A percentile compares a stretch with the other conserved stretches of the same genome.
These are phyloP conservation scores for Sicyos edulis DNA, from an alignment of 306 rosid genomes.

Conservation along the genomic window DNA sequence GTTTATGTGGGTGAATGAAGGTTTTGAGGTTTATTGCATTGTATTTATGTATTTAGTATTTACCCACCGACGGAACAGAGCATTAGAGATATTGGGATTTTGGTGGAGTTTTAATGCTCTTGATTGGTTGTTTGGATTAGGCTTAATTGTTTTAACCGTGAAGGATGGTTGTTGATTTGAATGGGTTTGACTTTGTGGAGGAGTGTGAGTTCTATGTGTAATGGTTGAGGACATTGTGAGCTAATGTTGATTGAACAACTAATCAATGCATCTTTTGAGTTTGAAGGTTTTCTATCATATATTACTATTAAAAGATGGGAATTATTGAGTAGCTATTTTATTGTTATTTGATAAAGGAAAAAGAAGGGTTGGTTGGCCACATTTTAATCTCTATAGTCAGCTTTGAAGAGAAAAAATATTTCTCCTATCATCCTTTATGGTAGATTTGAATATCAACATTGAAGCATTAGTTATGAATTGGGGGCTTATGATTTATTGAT, in stretches of 20 bases:
- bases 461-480: neutral
- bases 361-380: neutral
- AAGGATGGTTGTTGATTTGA: neutral
- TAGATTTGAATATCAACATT: neutral
- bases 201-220: neutral
- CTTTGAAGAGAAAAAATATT: neutral
- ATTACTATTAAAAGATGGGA: neutral
- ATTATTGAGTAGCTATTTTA: slow-evolving; percentile 2
- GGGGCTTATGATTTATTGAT: neutral
- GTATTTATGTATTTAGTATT: neutral
- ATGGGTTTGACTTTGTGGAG: slow-evolving; percentile 17
- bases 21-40: slow-evolving; percentile 13
- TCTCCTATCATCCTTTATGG: neutral
- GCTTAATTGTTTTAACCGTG: neutral
- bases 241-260: slow-evolving; percentile 7
- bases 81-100: neutral
- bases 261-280: neutral
- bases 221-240: no score
- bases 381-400: slow-evolving; percentile 1
- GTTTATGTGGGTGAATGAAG: neutral
- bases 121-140: slow-evolving; percentile 3
- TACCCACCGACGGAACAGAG: slow-evolving; percentile 1
- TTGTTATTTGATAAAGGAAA: neutral
- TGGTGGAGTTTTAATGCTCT: neutral
- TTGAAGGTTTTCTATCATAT: neutral